Conservation (phyloP, 1,139 yeast species). For the Geotrichum fermentans region DNA sequence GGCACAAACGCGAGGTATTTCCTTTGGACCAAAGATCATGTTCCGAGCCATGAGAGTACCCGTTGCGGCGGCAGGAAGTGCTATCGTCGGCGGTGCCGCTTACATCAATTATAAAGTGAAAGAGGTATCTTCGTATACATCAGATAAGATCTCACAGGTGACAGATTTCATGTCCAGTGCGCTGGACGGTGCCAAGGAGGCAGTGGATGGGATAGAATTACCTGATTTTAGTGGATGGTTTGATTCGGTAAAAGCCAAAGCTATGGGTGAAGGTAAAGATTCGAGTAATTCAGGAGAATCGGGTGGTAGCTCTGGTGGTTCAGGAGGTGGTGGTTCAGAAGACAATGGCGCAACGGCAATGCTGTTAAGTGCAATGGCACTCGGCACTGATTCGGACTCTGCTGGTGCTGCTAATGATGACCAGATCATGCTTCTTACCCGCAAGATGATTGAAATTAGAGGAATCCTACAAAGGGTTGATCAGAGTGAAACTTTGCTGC, state of each 20-base stretch:
- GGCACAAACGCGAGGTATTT: neutral
- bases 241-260: conserved; percentile 15
- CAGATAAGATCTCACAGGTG: conserved; percentile 57
- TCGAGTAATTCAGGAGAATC: conserved; percentile 5
- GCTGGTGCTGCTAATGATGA: conserved; percentile 36
- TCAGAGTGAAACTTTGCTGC: conserved; percentile 66
- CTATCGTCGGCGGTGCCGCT: conserved; percentile 90
- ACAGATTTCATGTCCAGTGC: conserved; percentile 51
- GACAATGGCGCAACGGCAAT: conserved; percentile 33
- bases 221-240: conserved; percentile 28
- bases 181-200: conserved; percentile 28
- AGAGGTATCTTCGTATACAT: conserved; percentile 70
- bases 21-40: conserved; percentile 10
- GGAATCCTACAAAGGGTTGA: conserved; percentile 72
- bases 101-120: conserved; percentile 88
- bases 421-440: conserved; percentile 72
- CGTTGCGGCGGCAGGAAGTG: conserved; percentile 74
- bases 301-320: conserved; percentile 16
- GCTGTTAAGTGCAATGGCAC: conserved; percentile 36
- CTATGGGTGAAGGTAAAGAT: conserved; percentile 17
- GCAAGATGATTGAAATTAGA: conserved; percentile 95
- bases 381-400: conserved; percentile 32
- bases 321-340: conserved; percentile 29
- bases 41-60: conserved; percentile 11
- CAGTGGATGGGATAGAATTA: conserved; percentile 27